These are phyloP conservation scores for Aspergillus hancockii DNA, from an alignment of 495 filamentous ascomycete genomes.

Conservation along the genomic window DNA sequence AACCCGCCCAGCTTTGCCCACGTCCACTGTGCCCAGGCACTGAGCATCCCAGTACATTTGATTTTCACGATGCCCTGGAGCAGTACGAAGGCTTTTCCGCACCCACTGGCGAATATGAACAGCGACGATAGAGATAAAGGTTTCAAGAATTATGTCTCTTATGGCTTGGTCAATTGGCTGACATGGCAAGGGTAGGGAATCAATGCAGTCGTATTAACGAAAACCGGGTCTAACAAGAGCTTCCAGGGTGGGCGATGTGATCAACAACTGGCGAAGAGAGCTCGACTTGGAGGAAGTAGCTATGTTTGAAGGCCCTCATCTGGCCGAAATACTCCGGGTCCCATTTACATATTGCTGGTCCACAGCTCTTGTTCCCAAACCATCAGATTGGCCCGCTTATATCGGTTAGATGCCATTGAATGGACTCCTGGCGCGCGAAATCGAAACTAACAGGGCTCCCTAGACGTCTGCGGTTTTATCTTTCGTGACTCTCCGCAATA, in stretches of 20 bases:
- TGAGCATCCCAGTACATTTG: slow-evolving; percentile 63
- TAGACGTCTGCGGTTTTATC: slow-evolving; percentile 62
- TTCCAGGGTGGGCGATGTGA: slow-evolving; percentile 55
- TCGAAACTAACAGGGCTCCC: not conserved
- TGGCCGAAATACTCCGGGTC: slow-evolving; percentile 48
- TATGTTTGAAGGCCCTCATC: slow-evolving; percentile 32
- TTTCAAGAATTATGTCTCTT: slow-evolving; percentile 60
- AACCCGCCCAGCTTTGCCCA: slow-evolving; percentile 70
- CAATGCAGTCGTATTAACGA: too few species aligned
- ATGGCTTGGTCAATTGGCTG: slow-evolving; percentile 62
- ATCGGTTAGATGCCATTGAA: slow-evolving; percentile 38
- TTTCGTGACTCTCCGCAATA: slow-evolving; percentile 54
- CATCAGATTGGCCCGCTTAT: slow-evolving; percentile 59
- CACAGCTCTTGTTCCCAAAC: slow-evolving; percentile 61
- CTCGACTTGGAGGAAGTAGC: slow-evolving; percentile 55
- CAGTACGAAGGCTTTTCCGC: slow-evolving; percentile 54
- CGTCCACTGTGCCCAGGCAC: slow-evolving; percentile 61
- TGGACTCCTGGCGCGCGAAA: not conserved
- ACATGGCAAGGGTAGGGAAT: slow-evolving; percentile 69
- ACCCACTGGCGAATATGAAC: slow-evolving; percentile 57
- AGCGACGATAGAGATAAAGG: slow-evolving; percentile 42
- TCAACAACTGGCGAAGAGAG: slow-evolving; percentile 55
- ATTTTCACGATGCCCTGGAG: slow-evolving; percentile 69
- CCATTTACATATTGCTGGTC: slow-evolving; percentile 70
- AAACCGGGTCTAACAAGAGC: not conserved